Evolutionary conservation across 169 alveolate species (phyloP), one percentile per base, ranked within the genome.

Genomic region (Eimeria sp.): DNA sequence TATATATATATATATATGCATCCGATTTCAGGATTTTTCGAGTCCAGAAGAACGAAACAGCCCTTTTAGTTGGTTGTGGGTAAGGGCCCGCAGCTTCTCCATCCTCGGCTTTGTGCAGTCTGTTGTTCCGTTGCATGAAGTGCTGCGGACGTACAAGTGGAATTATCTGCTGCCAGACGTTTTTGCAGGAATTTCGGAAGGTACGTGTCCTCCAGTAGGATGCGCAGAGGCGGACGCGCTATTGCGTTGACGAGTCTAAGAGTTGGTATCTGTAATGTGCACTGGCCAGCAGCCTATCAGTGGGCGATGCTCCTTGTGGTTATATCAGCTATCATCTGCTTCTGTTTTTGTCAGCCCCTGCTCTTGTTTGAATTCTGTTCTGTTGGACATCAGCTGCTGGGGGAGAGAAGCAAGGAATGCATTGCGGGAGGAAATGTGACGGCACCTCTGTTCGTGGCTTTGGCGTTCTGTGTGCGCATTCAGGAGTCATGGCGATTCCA

Each of bases 401-500:
- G 18, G 25, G 67, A 13, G 63, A 40, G 10, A 84, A 13, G 54
- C 30, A 0, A n/a, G 18, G 30, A 5, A 13, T 16, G 22, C 10
- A 9, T 43, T 4, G 18, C 5, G 5, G 30, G 54, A 30, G n/a
- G 9, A 16, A 18, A 5, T 0, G 14, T 5, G 47, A 70, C 22
- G 27, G 51, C 40, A 14, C 18, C 27, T 73, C 45, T 18, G 67
- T 25, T 78, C 25, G 45, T 78, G 88, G 10, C 20, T 1, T 47
- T 75, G 86, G 18, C 40, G 88, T 49, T 47, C 2, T 18, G 5
- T 6, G 16, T 45, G 88, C 43, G 6, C 4, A 63, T 54, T 43
- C 89, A 95, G 97, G 97, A 14, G 94, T 95, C 25, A 95, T 95
- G 97, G 97, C 97, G 14, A 87, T 95, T 5, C 97, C 97, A 4